Evolutionary conservation across 1,284 basidiomycete genomes (phyloP), one percentile per base, ranked within the genome.

Genomic region (Uromyces viciae-fabae): DNA sequence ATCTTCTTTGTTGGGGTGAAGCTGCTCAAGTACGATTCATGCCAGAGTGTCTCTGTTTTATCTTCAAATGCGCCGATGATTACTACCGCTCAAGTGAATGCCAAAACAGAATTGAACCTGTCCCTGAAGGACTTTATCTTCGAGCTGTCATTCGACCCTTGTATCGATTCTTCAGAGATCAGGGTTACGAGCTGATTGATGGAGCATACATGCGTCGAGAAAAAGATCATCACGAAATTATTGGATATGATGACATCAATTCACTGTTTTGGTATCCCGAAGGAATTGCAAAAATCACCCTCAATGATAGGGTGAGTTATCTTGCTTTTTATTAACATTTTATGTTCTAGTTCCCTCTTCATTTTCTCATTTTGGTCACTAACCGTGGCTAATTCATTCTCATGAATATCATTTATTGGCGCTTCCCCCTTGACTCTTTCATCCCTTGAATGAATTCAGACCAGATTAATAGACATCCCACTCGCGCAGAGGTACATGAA

Each of bases 221-320:
- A 88, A 90, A 89, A 85, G 96, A 99, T 85, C 97, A 98, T 86
- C 92, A 95, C 82, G 89, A 92, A 83, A 94, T 98, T 85, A 98
- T 99, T 85, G 97, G 96, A 15, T 99, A 99, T 86, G 96, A 99
- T 86, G 96, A 99, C 87, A 93, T 99, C 84, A 99, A 99, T 86
- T 96, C 99, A 86, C 88, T 99, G 64, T 99, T 99, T 88, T 99
- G 96, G 96, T 99, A 99, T 86, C 97, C 97, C 4, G 97, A 99
- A 85, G 97, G 97, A 56, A 96, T 99, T 84, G 93, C 94, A 38
- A 90, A 94, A 56, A 98, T 99, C 84, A 89, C 91, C 17, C 89
- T 98, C 56, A 90, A 88, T 31, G 94, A 98, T 88, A 95, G 94
- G 89, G 92, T 92, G 84, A 46, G 87, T 82, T n/a, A 31, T 9